A percentile compares a stretch with the other conserved stretches of the same genome.
These are phyloP conservation scores for Mycena filopes DNA, from an alignment of 768 basidiomycete genomes.

Conservation along the genomic window DNA sequence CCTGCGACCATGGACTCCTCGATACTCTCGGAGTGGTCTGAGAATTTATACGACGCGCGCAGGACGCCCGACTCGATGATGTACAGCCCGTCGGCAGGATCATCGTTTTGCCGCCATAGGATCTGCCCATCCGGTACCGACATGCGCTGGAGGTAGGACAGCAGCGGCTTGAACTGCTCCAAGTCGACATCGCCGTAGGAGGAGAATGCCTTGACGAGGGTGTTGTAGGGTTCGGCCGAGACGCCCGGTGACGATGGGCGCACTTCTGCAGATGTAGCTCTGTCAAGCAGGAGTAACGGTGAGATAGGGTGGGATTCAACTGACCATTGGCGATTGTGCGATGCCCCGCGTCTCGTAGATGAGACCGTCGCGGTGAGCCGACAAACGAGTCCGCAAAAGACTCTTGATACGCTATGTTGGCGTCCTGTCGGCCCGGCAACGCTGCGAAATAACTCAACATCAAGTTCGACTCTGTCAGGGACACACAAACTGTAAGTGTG, in stretches of 20 bases:
- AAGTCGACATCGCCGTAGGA: slow-evolving; percentile 70
- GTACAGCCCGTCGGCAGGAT: slow-evolving; percentile 84
- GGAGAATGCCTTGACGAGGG: slow-evolving; percentile 83
- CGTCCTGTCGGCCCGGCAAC: slow-evolving; percentile 68
- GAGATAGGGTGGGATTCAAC: slow-evolving; percentile 23
- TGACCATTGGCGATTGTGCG: slow-evolving; percentile 73
- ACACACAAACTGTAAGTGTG: slow-evolving; percentile 61
- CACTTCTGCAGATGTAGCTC: slow-evolving; percentile 38
- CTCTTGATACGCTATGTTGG: slow-evolving; percentile 57
- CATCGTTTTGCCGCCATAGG: slow-evolving; percentile 86
- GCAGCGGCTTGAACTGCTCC: slow-evolving; percentile 69
- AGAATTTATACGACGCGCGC: slow-evolving; percentile 84
- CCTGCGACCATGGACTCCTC: slow-evolving; percentile 96
- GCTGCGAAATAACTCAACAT: slow-evolving; percentile 43
- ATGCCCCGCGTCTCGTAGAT: slow-evolving; percentile 77
- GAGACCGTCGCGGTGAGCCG: slow-evolving; percentile 74
- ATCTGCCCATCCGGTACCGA: slow-evolving; percentile 65
- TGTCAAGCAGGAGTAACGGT: background rate
- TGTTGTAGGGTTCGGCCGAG: slow-evolving; percentile 72
- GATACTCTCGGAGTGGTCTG: slow-evolving; percentile 69
- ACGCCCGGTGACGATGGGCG: slow-evolving; percentile 45
- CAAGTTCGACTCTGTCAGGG: slow-evolving; percentile 1
- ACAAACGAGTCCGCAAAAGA: slow-evolving; percentile 54
- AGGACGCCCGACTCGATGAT: slow-evolving; percentile 90
- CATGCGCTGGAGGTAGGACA: slow-evolving; percentile 76